These are phyloP conservation scores for Aspergillus versicolor DNA, from an alignment of 2,329 filamentous ascomycete genomes.

Conservation along the genomic window DNA sequence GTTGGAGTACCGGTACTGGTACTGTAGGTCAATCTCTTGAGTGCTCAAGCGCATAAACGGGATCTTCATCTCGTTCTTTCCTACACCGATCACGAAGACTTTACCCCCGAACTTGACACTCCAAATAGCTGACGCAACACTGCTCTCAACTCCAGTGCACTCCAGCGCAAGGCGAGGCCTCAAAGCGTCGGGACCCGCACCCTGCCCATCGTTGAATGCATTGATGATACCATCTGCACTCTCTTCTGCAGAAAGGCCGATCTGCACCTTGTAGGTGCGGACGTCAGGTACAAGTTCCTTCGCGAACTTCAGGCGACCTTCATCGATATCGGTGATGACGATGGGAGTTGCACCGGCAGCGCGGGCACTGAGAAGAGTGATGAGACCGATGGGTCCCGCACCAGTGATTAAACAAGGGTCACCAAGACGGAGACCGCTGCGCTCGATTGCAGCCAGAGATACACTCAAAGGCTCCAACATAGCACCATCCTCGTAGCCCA, in stretches of 20 bases:
- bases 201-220: conserved; percentile 58
- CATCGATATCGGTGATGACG: conserved; percentile 92
- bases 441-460: conserved; percentile 81
- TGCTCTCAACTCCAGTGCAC: conserved; percentile 92
- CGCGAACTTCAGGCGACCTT: conserved; percentile 79
- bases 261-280: conserved; percentile 63
- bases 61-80: conserved; percentile 91
- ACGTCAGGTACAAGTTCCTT: conserved; percentile 78
- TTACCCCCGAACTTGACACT: conserved; percentile 92
- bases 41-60: conserved; percentile 93
- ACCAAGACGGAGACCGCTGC: conserved; percentile 76
- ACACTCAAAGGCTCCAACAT: conserved; percentile 89
- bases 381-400: conserved; percentile 88
- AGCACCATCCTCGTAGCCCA: conserved; percentile 89
- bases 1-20: conserved; percentile 95
- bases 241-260: conserved; percentile 60
- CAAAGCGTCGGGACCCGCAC: conserved; percentile 52
- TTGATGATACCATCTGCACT: conserved; percentile 67
- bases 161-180: conserved; percentile 83
- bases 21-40: conserved; percentile 89
- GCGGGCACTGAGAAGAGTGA: conserved; percentile 78
- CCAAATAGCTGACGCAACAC: conserved; percentile 82
- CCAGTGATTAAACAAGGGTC: conserved; percentile 88
- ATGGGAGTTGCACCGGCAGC: conserved; percentile 88
- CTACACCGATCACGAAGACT: conserved; percentile 94